phyloP scores from a whole-genome alignment of 176 grass and related monocot genomes.

The Musa beccarii region DNA sequence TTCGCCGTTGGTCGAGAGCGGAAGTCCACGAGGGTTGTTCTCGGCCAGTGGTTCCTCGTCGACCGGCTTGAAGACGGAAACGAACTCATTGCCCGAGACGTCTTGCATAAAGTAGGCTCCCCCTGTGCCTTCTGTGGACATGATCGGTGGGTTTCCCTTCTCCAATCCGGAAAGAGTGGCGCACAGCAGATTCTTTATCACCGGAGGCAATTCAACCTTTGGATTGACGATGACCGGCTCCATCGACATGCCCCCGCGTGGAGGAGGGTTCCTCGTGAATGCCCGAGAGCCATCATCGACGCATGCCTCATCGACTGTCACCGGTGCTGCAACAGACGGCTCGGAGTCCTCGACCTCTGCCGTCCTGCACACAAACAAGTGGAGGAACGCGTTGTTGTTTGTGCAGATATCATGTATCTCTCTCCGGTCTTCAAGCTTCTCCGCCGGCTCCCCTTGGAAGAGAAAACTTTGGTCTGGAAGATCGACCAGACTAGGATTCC shows the following conservation, averaged over 20 bases:
- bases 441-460: background rate
- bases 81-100: background rate
- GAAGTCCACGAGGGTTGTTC: conserved; percentile 1
- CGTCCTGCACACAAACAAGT: background rate
- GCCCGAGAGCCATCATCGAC: background rate
- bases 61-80: background rate
- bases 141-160: background rate
- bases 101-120: conserved; percentile 4
- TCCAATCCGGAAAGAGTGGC: background rate
- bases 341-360: background rate
- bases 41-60: background rate
- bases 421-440: background rate
- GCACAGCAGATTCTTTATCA: background rate
- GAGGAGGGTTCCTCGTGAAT: no score
- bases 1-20: background rate
- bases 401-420: background rate
- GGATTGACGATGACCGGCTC: background rate
- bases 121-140: background rate
- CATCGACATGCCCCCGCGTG: background rate
- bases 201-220: background rate
- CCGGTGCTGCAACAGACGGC: background rate
- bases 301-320: background rate
- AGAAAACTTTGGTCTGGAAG: background rate
- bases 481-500: background rate
- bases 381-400: background rate